phyloP scores from a whole-genome alignment of 148 eudicot genomes.

The Drosera capensis region DNA sequence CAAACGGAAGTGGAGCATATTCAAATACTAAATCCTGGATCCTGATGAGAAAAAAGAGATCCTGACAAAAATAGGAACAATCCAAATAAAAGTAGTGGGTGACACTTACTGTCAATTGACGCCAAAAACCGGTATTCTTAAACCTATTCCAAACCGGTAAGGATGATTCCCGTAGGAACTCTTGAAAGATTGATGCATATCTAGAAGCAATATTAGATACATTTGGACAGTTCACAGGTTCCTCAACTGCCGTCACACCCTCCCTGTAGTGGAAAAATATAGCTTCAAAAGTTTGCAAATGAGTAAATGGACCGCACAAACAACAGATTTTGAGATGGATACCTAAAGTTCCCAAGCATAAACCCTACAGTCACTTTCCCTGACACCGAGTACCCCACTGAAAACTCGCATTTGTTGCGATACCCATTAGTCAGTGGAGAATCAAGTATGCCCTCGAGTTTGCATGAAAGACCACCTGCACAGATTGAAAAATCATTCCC shows the following conservation, averaged over 20 bases:
- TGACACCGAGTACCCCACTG: slow-evolving; percentile 70
- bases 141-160: slow-evolving; percentile 88
- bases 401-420: slow-evolving; percentile 94
- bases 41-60: no score
- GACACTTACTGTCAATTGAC: slow-evolving; percentile 85
- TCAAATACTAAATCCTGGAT: slow-evolving; percentile 3
- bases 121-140: slow-evolving; percentile 90
- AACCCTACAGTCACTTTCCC: slow-evolving; percentile 83
- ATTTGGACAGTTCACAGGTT: slow-evolving; percentile 75
- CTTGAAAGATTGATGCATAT: slow-evolving; percentile 69
- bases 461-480: slow-evolving; percentile 90
- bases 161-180: slow-evolving; percentile 55
- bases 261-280: slow-evolving; percentile 31
- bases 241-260: slow-evolving; percentile 97
- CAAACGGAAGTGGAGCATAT: slow-evolving; percentile 4
- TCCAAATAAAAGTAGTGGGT: no score
- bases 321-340: neutral
- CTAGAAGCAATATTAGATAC: slow-evolving; percentile 60
- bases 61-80: no score
- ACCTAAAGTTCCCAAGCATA: slow-evolving; percentile 96
- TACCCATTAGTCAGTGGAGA: slow-evolving; percentile 79
- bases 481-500: slow-evolving; percentile 7
- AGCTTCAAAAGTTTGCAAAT: neutral
- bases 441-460: slow-evolving; percentile 74
- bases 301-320: neutral